These are phyloP conservation scores for Capsaspora owczarzaki DNA, from an alignment of 78 protist genomes.

Conservation along the genomic window DNA sequence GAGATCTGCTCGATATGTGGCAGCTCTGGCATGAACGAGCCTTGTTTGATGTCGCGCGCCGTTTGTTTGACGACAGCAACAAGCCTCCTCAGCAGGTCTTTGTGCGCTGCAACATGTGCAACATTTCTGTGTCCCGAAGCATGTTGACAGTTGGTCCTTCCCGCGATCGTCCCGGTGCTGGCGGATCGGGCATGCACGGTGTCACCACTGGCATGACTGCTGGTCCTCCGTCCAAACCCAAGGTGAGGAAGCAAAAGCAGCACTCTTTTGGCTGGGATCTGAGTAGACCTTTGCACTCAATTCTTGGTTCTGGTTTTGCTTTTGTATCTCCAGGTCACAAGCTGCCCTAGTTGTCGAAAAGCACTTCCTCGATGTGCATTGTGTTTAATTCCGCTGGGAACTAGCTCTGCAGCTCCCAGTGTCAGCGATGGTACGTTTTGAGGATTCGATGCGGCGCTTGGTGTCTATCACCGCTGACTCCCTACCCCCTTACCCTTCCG, in stretches of 20 bases:
- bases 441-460: too few relatives aligned
- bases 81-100: conserved; percentile 10
- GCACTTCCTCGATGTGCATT: conserved; percentile 27
- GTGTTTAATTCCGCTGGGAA: conserved; percentile 27
- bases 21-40: conserved; percentile 68
- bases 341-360: conserved; percentile 16
- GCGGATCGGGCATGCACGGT: too few relatives aligned
- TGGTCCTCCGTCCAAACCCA: not conserved
- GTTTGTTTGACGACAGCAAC: not conserved
- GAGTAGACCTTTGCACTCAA: not conserved
- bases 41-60: conserved; percentile 38
- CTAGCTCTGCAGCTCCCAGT: not conserved
- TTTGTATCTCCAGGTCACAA: not conserved
- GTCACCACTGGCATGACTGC: not conserved
- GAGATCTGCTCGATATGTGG: conserved; percentile 76
- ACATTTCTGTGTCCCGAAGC: not conserved
- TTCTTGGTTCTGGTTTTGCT: too few relatives aligned
- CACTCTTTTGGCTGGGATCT: not conserved
- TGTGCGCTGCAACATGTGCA: conserved; percentile 21
- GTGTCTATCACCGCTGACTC: too few relatives aligned
- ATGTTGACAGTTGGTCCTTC: not conserved
- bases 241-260: too few relatives aligned
- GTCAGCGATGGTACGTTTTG: not conserved
- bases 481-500: too few relatives aligned
- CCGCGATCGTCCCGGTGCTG: too few relatives aligned